Evolutionary conservation across 116 monocot genomes (phyloP), one percentile per base, ranked within the genome.

Genomic region (Cymodocea nodosa): DNA sequence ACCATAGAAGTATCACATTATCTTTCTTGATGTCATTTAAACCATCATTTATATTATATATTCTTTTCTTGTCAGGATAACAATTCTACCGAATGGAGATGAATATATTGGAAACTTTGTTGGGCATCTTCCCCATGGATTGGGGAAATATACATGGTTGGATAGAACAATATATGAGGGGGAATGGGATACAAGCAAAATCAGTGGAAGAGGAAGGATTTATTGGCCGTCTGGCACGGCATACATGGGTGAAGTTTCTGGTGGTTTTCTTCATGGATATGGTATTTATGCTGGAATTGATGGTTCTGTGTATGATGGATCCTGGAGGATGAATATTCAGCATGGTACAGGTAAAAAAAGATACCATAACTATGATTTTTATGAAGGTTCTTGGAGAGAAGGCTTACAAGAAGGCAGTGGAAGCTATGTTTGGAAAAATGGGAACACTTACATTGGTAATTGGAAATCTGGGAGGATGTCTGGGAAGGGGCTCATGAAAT

Each of bases 381-480:
- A 87, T 51, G 90, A 95, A 50, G 95, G 95, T 24, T 69, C 70
- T 51, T 95, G 95, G 90, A 82, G 52, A 50, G 90, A 95, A 83
- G 95, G 95, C 39, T 11, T 81, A 55, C 87, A 75, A 68, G 87
- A 95, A 79, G 95, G 90, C 36, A 62, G 76, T 39, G 95, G 95
- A 23, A 83, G 67, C 34, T 90, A 85, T 44, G 76, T 62, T 50
- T 95, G 95, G 95, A 76, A 53, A 53, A 80, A 79, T 69, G 90
- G 90, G 50, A 81, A 79, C 60, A 81, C 63, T 19, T 95, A 95
- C 66, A 56, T 78, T 50, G 95, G 95, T 15, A 90, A 68, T 60
- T 90, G 90, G 95, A 90, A 85, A 61, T 59, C 73, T 60, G 95
- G 95, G 40, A 90, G 80, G 53, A 95, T 95, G 90, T 78, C 68